These are phyloP conservation scores for Salix viminalis DNA, from an alignment of 345 rosid species.

Conservation along the genomic window DNA sequence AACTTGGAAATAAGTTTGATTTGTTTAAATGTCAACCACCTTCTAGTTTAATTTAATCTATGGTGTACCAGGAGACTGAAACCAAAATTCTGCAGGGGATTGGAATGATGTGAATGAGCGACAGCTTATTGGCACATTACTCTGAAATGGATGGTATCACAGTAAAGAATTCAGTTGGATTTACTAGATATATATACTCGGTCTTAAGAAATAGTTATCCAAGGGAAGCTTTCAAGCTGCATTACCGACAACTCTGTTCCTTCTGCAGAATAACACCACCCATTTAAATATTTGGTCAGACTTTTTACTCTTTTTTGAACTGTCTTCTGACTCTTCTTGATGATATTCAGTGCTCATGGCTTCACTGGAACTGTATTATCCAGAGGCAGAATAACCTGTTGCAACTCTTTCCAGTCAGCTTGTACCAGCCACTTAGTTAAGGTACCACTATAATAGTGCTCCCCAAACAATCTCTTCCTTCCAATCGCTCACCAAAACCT, in stretches of 20 bases:
- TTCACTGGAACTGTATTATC: slow-evolving; percentile 65
- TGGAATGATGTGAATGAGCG: not conserved
- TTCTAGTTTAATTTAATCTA: not conserved
- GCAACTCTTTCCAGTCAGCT: slow-evolving; percentile 68
- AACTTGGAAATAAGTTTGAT: not conserved
- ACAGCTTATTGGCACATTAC: not conserved
- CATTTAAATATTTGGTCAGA: not conserved
- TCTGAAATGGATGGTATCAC: not conserved
- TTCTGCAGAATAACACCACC: not conserved
- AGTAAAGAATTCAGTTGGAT: not conserved
- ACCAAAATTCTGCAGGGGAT: not conserved
- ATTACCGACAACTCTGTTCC: not conserved
- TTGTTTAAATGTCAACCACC: not conserved
- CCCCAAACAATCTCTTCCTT: slow-evolving; percentile 69
- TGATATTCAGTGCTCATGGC: slow-evolving; percentile 47
- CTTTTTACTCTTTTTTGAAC: slow-evolving; percentile 7
- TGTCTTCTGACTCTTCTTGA: slow-evolving; percentile 39
- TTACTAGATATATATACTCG: not conserved
- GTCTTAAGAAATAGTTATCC: not conserved
- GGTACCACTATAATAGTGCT: slow-evolving; percentile 42
- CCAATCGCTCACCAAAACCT: slow-evolving; percentile 76
- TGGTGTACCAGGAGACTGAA: not conserved
- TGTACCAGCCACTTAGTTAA: slow-evolving; percentile 66
- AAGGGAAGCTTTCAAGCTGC: not conserved
- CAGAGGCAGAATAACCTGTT: slow-evolving; percentile 59